phyloP scores from a whole-genome alignment of 192 early-diverging fungal genomes.

The Kappamyces sp. region DNA sequence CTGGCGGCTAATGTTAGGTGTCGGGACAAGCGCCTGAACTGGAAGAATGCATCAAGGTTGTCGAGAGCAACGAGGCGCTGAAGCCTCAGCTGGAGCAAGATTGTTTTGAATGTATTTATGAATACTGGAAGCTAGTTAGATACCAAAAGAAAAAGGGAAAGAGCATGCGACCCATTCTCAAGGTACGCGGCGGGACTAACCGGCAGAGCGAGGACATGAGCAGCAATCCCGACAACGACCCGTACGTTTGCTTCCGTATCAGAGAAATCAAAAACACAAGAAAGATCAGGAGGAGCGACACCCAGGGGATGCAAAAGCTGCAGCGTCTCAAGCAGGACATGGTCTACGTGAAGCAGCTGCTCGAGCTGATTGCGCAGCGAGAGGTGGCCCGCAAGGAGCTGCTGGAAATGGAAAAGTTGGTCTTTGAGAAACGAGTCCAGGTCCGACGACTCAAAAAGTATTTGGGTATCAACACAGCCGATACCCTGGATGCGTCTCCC shows the following conservation, averaged over 20 bases:
- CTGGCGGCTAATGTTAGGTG: not conserved
- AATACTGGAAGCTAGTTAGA: conserved; percentile 51
- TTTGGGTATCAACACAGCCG: conserved; percentile 58
- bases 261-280: conserved; percentile 80
- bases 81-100: too few relatives aligned
- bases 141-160: conserved; percentile 34
- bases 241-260: conserved; percentile 95
- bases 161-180: conserved; percentile 53
- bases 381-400: conserved; percentile 72
- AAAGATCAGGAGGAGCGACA: conserved; percentile 81
- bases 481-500: conserved; percentile 37
- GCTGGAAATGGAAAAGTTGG: conserved; percentile 65
- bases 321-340: conserved; percentile 74
- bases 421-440: conserved; percentile 63
- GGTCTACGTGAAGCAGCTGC: conserved; percentile 62
- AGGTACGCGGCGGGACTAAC: conserved; percentile 26
- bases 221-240: conserved; percentile 69
- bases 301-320: conserved; percentile 79
- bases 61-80: too few relatives aligned
- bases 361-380: conserved; percentile 74
- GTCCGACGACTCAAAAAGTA: conserved; percentile 59
- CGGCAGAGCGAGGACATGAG: conserved; percentile 53
- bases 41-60: conserved; percentile 3
- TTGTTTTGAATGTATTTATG: conserved; percentile 29
- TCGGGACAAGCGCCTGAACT: conserved; percentile 30